These are phyloP conservation scores for Aspergillus thermomutatus DNA, from an alignment of 2,329 filamentous ascomycete species.

Conservation along the genomic window DNA sequence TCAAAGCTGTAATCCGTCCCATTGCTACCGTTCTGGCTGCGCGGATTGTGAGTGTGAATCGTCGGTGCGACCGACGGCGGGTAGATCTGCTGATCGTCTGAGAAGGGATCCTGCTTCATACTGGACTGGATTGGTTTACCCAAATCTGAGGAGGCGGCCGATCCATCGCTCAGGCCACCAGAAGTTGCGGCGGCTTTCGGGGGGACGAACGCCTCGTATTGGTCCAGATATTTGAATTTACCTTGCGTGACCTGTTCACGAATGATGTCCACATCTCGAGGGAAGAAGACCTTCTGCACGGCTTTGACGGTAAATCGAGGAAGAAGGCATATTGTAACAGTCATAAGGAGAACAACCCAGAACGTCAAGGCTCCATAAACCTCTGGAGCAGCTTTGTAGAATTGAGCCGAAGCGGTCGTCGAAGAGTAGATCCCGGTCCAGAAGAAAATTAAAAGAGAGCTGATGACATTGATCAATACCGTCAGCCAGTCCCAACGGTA, in stretches of 20 bases:
- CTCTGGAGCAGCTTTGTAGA: slow-evolving; percentile 75
- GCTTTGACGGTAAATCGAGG: slow-evolving; percentile 85
- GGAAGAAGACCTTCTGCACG: slow-evolving; percentile 90
- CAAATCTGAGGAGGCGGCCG: slow-evolving; percentile 39
- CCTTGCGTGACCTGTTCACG: slow-evolving; percentile 85
- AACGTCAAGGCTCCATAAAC: slow-evolving; percentile 79
- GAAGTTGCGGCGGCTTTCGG: slow-evolving; percentile 43
- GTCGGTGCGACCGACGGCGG: slow-evolving; percentile 81
- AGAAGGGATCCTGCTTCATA: slow-evolving; percentile 61
- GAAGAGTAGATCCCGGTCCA: slow-evolving; percentile 89
- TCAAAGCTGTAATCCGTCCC: slow-evolving; percentile 72
- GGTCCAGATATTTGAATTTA: slow-evolving; percentile 71
- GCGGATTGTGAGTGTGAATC: slow-evolving; percentile 71
- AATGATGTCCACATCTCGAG: slow-evolving; percentile 90
- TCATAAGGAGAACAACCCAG: slow-evolving; percentile 80
- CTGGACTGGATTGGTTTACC: slow-evolving; percentile 52
- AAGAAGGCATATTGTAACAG: slow-evolving; percentile 76
- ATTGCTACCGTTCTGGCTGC: slow-evolving; percentile 87
- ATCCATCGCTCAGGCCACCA: slow-evolving; percentile 36
- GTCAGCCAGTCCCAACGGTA: slow-evolving; percentile 99
- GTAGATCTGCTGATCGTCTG: slow-evolving; percentile 90
- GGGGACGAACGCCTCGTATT: slow-evolving; percentile 51
- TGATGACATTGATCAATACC: slow-evolving; percentile 74
- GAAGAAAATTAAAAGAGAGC: slow-evolving; percentile 84
- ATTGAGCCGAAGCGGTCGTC: slow-evolving; percentile 55